A percentile compares a stretch with the other conserved stretches of the same genome.
Evolutionary conservation across 306 rosid species (phyloP).

Genomic region (Inga laurina): DNA sequence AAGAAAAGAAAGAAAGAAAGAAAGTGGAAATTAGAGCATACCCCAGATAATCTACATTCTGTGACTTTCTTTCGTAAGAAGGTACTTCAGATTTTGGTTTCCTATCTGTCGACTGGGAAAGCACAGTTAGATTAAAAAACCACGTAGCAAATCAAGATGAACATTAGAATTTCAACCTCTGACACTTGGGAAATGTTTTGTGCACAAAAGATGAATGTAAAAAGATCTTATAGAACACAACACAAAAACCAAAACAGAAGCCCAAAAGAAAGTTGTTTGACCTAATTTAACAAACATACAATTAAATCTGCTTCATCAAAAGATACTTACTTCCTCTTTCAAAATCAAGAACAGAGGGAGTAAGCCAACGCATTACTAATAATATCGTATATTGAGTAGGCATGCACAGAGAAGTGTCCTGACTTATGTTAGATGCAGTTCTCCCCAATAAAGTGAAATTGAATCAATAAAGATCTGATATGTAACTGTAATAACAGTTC

Average conservation of each 20-base stretch:
- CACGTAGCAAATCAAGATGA: conserved; percentile 21
- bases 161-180: conserved; percentile 9
- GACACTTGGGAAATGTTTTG: conserved; percentile 14
- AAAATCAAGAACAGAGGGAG: background rate
- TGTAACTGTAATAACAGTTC: no score
- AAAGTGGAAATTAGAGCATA: conserved; percentile 30
- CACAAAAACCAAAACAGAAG: conserved; percentile 6
- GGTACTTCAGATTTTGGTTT: conserved; percentile 39
- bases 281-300: background rate
- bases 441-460: background rate
- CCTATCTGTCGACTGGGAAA: conserved; percentile 51
- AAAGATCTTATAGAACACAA: background rate
- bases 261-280: background rate
- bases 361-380: background rate
- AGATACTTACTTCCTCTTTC: background rate
- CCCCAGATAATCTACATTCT: conserved; percentile 43
- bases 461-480: background rate
- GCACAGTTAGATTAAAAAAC: conserved; percentile 31
- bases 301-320: background rate
- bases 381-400: background rate
- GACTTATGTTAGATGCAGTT: background rate
- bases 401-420: background rate
- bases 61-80: conserved; percentile 40
- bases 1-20: conserved; percentile 7
- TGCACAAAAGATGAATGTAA: conserved; percentile 11